Evolutionary conservation across 495 filamentous ascomycete genomes (phyloP).

Genomic region (Parathielavia appendiculata): DNA sequence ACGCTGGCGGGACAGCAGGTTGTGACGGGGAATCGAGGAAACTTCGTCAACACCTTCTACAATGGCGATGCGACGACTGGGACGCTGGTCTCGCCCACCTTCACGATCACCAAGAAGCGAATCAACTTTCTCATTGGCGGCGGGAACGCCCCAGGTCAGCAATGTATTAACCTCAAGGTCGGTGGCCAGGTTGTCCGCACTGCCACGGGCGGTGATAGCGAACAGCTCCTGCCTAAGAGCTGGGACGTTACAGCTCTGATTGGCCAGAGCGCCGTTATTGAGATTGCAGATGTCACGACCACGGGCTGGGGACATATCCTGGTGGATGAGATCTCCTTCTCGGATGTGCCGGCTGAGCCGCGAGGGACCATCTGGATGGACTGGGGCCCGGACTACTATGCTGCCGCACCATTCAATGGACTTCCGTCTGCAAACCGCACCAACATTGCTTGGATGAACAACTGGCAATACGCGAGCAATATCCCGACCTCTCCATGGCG

Average conservation of each 20-base stretch:
- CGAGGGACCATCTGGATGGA: constrained; percentile 6
- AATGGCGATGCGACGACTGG: background rate
- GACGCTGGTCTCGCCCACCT: background rate
- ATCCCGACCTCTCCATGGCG: constrained; percentile 4
- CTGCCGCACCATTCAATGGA: background rate
- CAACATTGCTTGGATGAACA: constrained; percentile 8
- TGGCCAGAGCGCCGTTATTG: background rate
- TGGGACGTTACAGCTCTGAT: constrained; percentile 2
- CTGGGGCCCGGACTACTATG: constrained; percentile 6
- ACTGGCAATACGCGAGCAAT: constrained; percentile 4
- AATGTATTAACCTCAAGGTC: constrained; percentile 6
- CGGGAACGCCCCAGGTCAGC: background rate
- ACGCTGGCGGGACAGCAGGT: background rate
- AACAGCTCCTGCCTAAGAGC: background rate
- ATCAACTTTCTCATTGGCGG: constrained; percentile 5
- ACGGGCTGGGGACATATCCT: constrained; percentile 1
- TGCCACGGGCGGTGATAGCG: background rate
- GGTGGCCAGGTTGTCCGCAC: constrained; percentile 2
- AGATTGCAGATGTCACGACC: background rate
- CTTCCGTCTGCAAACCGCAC: background rate
- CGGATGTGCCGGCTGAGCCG: background rate
- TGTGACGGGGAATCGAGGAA: background rate
- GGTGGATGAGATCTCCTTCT: constrained; percentile 7
- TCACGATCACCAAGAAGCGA: background rate
- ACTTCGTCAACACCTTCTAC: constrained; percentile 7